Conservation (phyloP, 441 rosid genomes). For the Aquilaria agallochum region DNA sequence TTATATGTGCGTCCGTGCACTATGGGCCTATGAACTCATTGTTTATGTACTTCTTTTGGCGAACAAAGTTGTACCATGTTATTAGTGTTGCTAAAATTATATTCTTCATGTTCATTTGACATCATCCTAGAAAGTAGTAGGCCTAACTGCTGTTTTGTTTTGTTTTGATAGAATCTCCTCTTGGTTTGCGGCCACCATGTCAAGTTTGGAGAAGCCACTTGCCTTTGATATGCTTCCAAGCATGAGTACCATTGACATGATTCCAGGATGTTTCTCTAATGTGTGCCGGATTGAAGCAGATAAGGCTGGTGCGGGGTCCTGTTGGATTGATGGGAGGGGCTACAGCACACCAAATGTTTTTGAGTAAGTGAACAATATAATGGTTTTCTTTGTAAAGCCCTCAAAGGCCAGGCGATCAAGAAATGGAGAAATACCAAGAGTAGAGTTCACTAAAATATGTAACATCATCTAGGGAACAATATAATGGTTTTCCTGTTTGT, state of each 20-base stretch:
- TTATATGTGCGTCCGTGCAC: too few species aligned
- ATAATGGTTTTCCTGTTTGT: too few species aligned
- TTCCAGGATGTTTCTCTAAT: conserved; percentile 76
- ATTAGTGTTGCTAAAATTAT: neutral
- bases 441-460: too few species aligned
- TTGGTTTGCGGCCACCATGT: conserved; percentile 43
- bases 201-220: conserved; percentile 92
- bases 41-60: too few species aligned
- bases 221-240: conserved; percentile 86
- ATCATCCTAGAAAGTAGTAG: conserved; percentile 21
- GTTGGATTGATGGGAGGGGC: conserved; percentile 79
- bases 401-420: too few species aligned
- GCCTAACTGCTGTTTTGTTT: conserved; percentile 21
- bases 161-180: conserved; percentile 29
- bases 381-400: neutral
- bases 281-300: conserved; percentile 68
- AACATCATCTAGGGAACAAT: too few species aligned
- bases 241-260: conserved; percentile 79
- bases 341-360: conserved; percentile 77
- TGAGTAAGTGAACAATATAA: conserved; percentile 35
- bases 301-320: conserved; percentile 67
- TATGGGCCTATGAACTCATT: too few species aligned
- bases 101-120: neutral
- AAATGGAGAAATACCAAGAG: too few species aligned
- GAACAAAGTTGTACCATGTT: neutral